phyloP scores from a whole-genome alignment of 139 green algal genomes.

The Chlamydomonas eustigma region DNA sequence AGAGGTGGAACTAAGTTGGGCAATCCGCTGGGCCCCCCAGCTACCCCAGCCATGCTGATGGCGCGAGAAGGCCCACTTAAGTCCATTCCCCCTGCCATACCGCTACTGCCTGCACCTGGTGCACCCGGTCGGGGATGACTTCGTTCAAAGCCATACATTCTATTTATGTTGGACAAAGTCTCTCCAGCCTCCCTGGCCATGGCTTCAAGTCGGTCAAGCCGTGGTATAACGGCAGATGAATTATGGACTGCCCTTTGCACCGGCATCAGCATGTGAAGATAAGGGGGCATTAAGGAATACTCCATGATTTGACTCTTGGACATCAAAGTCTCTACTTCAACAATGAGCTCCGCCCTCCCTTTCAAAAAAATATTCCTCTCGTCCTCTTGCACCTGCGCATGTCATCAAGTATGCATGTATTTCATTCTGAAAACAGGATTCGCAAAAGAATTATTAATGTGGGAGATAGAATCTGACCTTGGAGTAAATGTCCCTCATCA shows the following conservation, averaged over 20 bases:
- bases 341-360: constrained; percentile 36
- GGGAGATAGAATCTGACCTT: background rate
- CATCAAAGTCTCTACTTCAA: constrained; percentile 50
- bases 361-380: constrained; percentile 45
- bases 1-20: no score
- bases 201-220: constrained; percentile 40
- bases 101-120: no score
- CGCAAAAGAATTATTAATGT: no score
- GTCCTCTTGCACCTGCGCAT: constrained; percentile 7
- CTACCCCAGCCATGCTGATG: background rate
- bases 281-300: constrained; percentile 39
- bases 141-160: background rate
- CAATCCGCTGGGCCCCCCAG: background rate
- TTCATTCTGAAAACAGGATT: background rate
- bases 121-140: no score
- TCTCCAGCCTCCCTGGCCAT: constrained; percentile 15
- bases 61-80: background rate
- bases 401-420: background rate
- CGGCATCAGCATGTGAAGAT: constrained; percentile 43
- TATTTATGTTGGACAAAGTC: background rate
- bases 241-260: constrained; percentile 17
- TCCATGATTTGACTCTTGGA: constrained; percentile 24
- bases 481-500: constrained; percentile 43
- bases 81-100: background rate
- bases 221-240: background rate